These are phyloP conservation scores for Zalaria sp. DNA, from an alignment of 2,329 filamentous ascomycete species.

Conservation along the genomic window DNA sequence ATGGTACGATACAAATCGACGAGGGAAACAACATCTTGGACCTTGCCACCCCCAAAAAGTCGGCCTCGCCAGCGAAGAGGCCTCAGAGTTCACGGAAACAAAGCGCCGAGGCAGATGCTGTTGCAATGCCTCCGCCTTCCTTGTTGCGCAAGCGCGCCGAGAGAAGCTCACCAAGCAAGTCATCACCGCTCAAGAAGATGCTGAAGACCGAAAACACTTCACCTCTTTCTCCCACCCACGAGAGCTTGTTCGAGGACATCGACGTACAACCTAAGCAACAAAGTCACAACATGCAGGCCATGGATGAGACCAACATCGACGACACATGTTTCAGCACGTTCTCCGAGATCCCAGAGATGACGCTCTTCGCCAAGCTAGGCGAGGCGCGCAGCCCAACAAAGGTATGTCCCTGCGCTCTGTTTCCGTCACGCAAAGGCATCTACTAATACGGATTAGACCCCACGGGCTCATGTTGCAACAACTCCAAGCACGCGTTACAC, in stretches of 20 bases:
- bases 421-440: too few species aligned
- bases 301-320: constrained; percentile 33
- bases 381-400: constrained; percentile 21
- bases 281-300: constrained; percentile 2
- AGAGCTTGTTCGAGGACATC: constrained; percentile 1
- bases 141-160: constrained; percentile 9
- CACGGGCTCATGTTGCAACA: neutral
- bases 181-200: constrained; percentile 4
- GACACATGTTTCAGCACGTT: constrained; percentile 75
- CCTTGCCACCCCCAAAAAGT: constrained; percentile 11
- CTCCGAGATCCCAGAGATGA: constrained; percentile 79
- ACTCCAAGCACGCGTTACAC: neutral
- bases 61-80: constrained; percentile 9
- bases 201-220: constrained; percentile 6
- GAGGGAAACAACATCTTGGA: neutral
- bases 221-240: constrained; percentile 9
- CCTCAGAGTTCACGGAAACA: constrained; percentile 6
- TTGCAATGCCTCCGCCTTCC: constrained; percentile 2
- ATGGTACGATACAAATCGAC: neutral
- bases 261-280: neutral
- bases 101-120: constrained; percentile 1
- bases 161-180: constrained; percentile 8
- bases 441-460: neutral
- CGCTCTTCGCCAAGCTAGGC: constrained; percentile 61
- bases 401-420: too few species aligned